Evolutionary conservation across 345 rosid species (phyloP), one percentile per base, ranked within the genome.

Genomic region (Pugionium cornutum): DNA sequence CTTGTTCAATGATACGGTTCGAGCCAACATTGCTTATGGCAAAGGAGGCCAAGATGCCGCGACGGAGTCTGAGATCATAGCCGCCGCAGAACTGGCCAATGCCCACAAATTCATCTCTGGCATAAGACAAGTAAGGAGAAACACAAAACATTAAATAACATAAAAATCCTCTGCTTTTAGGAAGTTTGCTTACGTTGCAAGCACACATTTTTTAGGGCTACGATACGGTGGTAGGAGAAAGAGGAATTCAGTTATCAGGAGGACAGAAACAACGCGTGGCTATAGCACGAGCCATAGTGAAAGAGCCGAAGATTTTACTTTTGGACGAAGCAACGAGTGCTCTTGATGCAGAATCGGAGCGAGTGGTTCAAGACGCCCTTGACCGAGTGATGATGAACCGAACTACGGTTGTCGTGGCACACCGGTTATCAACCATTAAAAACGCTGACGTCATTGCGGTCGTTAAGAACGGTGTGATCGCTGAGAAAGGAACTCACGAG

Each of bases 261-360:
- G 90, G 95, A 53, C 97, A 87, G 28, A 90, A 90, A 58, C 97
- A 87, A 18, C 79, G 95, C 0, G 80, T 87, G 33, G 95, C 97
- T 25, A 84, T 90, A 11, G 90, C 92, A 4, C 82, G 95, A 0
- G 97, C 95, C 29, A 79, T 87, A 3, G 78, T 90, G 2, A 90
- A 84, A 68, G 76, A 67, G 30, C 97, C 95, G 0, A 84, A 78
- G 71, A 78, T 87, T 61, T 31, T 87, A 9, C 84, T 90, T 62
- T 73, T 87, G 31, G 92, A 92, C 62, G 96, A 91, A 80, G 95
- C 96, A 57, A 92, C 98, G 9, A 87, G 88, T 35, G 98, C 98
- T 3, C 85, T 92, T 5, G 89, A 92, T 57, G 82, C 81, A 0
- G 96, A 83, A 76, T 87, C 92, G 3, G 96, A 92, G 70, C 80